Evolutionary conservation across 2,329 filamentous ascomycete species (phyloP).

Genomic region (Tolypocladium cylindrosporum): DNA sequence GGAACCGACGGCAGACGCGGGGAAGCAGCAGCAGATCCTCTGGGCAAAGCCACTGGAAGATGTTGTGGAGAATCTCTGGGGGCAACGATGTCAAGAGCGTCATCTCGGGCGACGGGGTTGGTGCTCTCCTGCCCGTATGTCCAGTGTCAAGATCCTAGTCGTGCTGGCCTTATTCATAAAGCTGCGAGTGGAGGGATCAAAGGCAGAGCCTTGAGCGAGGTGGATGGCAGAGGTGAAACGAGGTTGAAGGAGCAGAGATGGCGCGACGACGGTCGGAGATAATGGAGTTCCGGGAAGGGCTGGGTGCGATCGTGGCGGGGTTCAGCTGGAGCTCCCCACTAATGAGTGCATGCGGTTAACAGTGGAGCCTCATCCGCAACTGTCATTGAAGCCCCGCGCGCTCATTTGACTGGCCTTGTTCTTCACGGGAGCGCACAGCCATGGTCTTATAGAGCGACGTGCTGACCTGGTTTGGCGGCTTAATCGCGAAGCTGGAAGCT

Average conservation of each 20-base stretch:
- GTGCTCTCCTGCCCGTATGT: background rate
- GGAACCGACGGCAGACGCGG: constrained; percentile 40
- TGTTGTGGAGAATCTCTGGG: constrained; percentile 52
- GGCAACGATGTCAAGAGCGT: constrained; percentile 31
- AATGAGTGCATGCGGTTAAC: background rate
- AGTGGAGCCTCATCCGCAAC: background rate
- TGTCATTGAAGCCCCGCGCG: too few species aligned
- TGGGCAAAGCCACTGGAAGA: constrained; percentile 46
- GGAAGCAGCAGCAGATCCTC: constrained; percentile 44
- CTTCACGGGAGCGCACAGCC: too few species aligned
- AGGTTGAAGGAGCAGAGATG: background rate
- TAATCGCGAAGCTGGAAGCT: too few species aligned
- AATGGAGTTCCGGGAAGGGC: background rate
- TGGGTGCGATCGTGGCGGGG: background rate
- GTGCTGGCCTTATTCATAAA: background rate
- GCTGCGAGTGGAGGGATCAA: background rate
- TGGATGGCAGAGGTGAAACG: background rate
- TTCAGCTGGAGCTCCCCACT: background rate
- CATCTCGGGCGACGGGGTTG: background rate
- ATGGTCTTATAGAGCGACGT: too few species aligned
- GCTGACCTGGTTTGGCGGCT: too few species aligned
- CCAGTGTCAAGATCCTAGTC: background rate
- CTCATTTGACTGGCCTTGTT: too few species aligned
- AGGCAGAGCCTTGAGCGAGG: background rate
- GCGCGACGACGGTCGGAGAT: background rate